Base-by-base conservation (phyloP, 2,329 filamentous ascomycete species). In the Beauveria asiatica region DNA sequence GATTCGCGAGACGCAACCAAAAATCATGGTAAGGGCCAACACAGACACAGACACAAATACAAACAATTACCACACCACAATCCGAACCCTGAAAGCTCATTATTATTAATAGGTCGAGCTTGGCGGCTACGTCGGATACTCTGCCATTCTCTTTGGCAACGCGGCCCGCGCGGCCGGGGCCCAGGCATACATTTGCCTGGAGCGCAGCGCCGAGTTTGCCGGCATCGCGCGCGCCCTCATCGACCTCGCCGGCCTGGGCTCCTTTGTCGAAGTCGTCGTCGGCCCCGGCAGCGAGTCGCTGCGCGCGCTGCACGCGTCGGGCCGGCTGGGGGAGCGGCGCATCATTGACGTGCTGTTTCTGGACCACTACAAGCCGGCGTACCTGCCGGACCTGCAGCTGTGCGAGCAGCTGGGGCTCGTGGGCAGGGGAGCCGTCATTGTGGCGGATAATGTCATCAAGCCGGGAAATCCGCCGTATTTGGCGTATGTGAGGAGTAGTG, bases 41-140 rank as follows among this genome's bases (percentile, higher is more conserved):
- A 33, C 30, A 33, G 27, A 19, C 8, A 13, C n/a, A 23, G 11
- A 33, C 30, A 11, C 30, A 11, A 10, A 11, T 1, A 13, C 3
- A 33, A 46, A 6, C 3, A 5, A 9, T 49, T 48, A 11, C 19
- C 27, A 16, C 11, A 50, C 9, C 8, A 30, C 25, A 49, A 23
- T 3, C 46, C 17, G 30, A 30, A 49, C 2, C 27, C 3, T 10
- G 10, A 6, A 6, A 13, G 33, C 33, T 37, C 11, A 37, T 13
- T 37, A 5, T 16, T 16, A 16, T 5, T 37, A 3, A 3, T 7
- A 74, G 72, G 80, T 93, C 51, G 90, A 95, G 70, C 79, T 94
- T 0, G 90, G 90, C 51, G 87, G 88, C 53, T 94, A 93, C 71
- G 80, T 92, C 21, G 90, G 90, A 46, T 94, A 94, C 76, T 93